Conservation (phyloP, 1,139 yeast genomes). For the Candida pseudoviswanathii region DNA sequence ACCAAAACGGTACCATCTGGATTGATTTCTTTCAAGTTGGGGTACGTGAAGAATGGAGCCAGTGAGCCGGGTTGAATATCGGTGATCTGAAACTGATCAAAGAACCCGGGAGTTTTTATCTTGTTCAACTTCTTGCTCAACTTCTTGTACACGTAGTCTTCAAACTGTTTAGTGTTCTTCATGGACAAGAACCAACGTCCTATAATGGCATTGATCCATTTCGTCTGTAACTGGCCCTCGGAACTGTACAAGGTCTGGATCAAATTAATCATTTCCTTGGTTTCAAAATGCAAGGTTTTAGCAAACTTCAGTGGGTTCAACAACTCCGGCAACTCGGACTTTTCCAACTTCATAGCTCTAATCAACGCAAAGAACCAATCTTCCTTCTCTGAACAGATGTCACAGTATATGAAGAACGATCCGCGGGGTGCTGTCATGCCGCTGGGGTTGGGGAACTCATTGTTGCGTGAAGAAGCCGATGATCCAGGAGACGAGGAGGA, state of each 20-base stretch:
- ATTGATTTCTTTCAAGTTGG: constrained; percentile 65
- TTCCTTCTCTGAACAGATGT: constrained; percentile 79
- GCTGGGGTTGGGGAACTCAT: neutral
- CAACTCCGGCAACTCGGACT: constrained; percentile 18
- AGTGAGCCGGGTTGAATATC: constrained; percentile 75
- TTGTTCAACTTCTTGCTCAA: constrained; percentile 73
- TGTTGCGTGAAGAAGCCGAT: constrained; percentile 1
- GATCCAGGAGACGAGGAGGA: neutral
- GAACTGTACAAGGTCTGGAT: constrained; percentile 79
- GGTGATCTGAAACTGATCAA: constrained; percentile 78
- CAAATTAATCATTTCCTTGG: constrained; percentile 69
- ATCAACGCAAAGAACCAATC: constrained; percentile 88
- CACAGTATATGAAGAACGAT: constrained; percentile 75
- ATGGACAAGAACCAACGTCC: constrained; percentile 81
- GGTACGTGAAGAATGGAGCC: constrained; percentile 79
- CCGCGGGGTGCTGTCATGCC: constrained; percentile 48
- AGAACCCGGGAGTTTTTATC: constrained; percentile 82
- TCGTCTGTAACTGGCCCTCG: constrained; percentile 79
- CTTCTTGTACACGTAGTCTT: constrained; percentile 55
- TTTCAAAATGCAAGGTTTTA: constrained; percentile 68
- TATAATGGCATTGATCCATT: constrained; percentile 86
- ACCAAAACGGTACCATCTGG: constrained; percentile 82
- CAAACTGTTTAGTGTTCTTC: constrained; percentile 69
- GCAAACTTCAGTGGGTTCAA: constrained; percentile 55
- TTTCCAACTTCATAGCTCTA: constrained; percentile 59